Conservation (phyloP, 1,139 yeast species). For the Geotrichum australiense region DNA sequence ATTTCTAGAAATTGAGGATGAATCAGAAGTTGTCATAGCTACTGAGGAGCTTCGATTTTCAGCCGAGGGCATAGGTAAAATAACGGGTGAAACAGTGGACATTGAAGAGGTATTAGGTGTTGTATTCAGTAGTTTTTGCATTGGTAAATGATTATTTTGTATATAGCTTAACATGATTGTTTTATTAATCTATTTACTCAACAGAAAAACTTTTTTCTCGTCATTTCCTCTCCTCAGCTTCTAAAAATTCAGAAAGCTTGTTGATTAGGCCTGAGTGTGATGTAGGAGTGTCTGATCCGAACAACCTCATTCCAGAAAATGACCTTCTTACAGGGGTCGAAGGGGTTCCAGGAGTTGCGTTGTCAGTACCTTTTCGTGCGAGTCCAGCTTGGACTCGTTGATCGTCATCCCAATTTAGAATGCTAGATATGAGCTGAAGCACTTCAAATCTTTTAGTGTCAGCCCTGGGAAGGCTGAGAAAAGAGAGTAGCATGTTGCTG, state of each 20-base stretch:
- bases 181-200: not conserved
- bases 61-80: constrained; percentile 82
- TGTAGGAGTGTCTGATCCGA: not conserved
- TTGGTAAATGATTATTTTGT: constrained; percentile 56
- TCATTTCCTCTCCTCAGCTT: too few relatives aligned
- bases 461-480: constrained; percentile 81
- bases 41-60: constrained; percentile 69
- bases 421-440: constrained; percentile 70
- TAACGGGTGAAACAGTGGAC: constrained; percentile 85
- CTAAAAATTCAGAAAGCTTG: too few relatives aligned
- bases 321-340: constrained; percentile 19
- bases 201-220: too few relatives aligned
- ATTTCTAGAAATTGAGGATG: constrained; percentile 44
- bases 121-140: constrained; percentile 86
- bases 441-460: constrained; percentile 93
- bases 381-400: constrained; percentile 80
- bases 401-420: constrained; percentile 81
- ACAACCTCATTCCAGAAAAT: constrained; percentile 1
- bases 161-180: not conserved
- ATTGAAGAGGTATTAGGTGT: constrained; percentile 87
- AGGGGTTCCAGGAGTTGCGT: not conserved
- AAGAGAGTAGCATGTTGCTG: constrained; percentile 77
- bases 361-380: constrained; percentile 34
- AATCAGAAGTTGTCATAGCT: constrained; percentile 73
- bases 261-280: not conserved